Percentiles rank a stretch among this genome's conserved stretches.
Evolutionary conservation across 352 stramenopile species (phyloP).

Genomic region (Poterioochromonas sp.): DNA sequence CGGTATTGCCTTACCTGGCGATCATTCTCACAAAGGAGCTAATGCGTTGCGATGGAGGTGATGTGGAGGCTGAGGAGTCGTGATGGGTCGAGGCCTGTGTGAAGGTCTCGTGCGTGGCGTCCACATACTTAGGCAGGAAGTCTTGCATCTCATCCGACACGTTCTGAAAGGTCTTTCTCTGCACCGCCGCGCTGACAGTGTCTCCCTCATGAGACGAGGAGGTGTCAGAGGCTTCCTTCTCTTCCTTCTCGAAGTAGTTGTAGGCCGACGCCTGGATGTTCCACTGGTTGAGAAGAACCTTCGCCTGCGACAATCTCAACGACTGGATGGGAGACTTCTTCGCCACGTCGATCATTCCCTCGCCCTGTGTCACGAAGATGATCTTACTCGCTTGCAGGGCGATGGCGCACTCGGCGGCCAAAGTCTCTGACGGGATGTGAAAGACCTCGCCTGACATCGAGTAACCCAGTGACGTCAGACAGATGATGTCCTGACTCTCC

Average conservation of each 20-base stretch:
- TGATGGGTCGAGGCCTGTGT: not conserved
- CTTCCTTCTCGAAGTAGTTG: not conserved
- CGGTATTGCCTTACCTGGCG: too few relatives aligned
- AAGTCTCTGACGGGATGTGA: conserved; percentile 63
- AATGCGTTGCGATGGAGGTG: not conserved
- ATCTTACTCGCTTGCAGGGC: conserved; percentile 59
- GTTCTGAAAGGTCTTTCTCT: too few relatives aligned
- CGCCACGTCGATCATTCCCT: conserved; percentile 47
- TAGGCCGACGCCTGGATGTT: not conserved
- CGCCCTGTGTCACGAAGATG: conserved; percentile 58
- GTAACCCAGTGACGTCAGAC: conserved; percentile 89
- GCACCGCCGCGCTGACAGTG: too few relatives aligned
- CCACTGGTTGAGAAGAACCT: conserved; percentile 42
- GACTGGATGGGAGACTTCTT: conserved; percentile 49
- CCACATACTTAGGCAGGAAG: too few relatives aligned
- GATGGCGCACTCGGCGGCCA: conserved; percentile 55
- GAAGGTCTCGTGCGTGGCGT: too few relatives aligned
- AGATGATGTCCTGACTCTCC: conserved; percentile 83
- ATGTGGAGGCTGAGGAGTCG: not conserved
- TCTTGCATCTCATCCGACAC: too few relatives aligned
- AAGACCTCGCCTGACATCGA: conserved; percentile 84
- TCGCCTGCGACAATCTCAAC: conserved; percentile 54
- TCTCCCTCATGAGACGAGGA: too few relatives aligned
- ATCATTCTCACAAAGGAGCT: too few relatives aligned
- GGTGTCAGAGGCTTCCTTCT: too few relatives aligned